A percentile compares a stretch with the other conserved stretches of the same genome.
Conservation (phyloP, 345 rosid species). For the Dipteronia sinensis region DNA sequence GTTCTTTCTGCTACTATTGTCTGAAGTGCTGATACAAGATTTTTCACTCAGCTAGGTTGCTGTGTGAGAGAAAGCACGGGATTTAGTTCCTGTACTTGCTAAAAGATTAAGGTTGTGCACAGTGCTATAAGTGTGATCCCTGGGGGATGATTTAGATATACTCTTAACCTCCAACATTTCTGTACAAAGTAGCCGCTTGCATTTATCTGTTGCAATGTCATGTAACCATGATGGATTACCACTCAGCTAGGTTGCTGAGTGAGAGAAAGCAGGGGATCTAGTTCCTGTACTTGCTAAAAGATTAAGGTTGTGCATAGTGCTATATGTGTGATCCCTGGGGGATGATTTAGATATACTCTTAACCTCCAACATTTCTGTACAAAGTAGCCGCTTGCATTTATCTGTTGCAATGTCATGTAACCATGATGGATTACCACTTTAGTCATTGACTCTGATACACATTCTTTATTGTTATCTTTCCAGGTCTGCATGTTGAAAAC, state of each 20-base stretch:
- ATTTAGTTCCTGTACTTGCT: background rate
- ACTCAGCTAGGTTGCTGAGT: background rate
- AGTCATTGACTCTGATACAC: background rate
- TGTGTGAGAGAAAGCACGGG: background rate
- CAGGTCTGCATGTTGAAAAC: background rate
- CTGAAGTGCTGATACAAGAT: background rate
- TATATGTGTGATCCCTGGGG: background rate
- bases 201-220: constrained; percentile 6
- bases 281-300: background rate
- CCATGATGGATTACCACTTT: background rate
- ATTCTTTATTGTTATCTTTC: background rate
- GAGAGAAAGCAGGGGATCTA: background rate
- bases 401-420: constrained; percentile 9
- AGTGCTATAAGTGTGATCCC: background rate
- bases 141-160: too few species aligned
- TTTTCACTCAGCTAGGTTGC: background rate
- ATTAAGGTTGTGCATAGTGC: background rate
- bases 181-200: background rate
- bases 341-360: too few species aligned
- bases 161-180: too few species aligned
- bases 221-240: background rate
- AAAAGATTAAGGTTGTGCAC: background rate
- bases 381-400: background rate
- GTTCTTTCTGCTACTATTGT: background rate
- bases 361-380: too few species aligned